Evolutionary conservation across 306 rosid species (phyloP), one percentile per base, ranked within the genome.

Genomic region (Quercus suber): DNA sequence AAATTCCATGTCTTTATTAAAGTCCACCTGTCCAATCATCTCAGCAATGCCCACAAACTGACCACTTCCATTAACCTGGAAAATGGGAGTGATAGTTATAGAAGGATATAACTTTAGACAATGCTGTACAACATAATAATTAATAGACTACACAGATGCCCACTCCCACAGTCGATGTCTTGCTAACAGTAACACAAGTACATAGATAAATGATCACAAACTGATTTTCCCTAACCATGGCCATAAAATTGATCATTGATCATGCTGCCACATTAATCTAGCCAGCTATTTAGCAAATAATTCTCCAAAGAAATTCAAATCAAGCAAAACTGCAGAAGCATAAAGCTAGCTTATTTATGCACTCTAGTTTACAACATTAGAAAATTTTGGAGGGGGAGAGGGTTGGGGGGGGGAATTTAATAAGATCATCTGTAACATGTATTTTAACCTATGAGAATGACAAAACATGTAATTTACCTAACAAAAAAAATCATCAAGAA

Each of bases 11-110:
- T 89, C 91, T 83, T 92, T 90, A 10, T 88, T 49, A 60, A 89
- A 92, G 86, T 94, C 97, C 35, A 94, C 97, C 2, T 56, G 91
- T 37, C 92, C 98, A 73, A 73, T 45, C 97, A 94, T 94, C 87
- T 92, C 97, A 10, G 98, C 96, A 45, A 92, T 83, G 56, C 98
- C 98, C 31, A 91, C 87, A 84, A 94, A 94, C 85, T 94, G 98
- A 35, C 94, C 84, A 37, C 98, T 94, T 31, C 88, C 88, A 80
- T 94, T 94, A 30, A 94, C 98, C 98, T 94, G 87, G 60, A 43
- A 75, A 56, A 70, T 20, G 59, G 70, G 13, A 68, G 25, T 41
- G 45, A 41, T 7, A 7, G 45, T 35, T n/a, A 68, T 6, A 35
- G 13, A 57, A 55, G 20, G 23, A 41, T 41, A 59, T 1, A 19